Conservation (phyloP, 2,329 filamentous ascomycete genomes). For the Simplicillium aogashimaense region DNA sequence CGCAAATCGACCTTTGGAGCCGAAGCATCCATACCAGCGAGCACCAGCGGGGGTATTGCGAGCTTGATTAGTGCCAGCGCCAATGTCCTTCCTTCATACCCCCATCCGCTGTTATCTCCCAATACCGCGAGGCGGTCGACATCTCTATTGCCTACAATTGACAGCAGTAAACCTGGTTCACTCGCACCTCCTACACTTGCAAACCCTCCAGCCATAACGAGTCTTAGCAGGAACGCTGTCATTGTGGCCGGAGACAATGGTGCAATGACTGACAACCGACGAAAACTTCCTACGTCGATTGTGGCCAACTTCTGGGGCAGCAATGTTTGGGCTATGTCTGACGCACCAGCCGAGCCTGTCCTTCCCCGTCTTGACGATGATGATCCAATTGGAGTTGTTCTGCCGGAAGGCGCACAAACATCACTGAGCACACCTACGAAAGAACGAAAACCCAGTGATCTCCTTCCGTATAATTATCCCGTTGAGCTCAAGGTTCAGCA, state of each 20-base stretch:
- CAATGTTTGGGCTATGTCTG: constrained; percentile 54
- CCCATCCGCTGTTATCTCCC: constrained; percentile 18
- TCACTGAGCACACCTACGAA: constrained; percentile 18
- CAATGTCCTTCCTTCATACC: constrained; percentile 58
- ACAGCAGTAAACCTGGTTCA: constrained; percentile 42
- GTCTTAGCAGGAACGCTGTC: constrained; percentile 77
- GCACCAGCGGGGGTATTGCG: constrained; percentile 58
- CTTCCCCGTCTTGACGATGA: constrained; percentile 24
- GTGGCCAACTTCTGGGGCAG: constrained; percentile 94
- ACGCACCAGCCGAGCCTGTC: constrained; percentile 17
- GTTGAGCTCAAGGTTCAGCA: constrained; percentile 75
- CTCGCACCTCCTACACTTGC: constrained; percentile 77
- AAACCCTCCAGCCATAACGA: constrained; percentile 74
- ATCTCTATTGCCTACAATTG: constrained; percentile 26
- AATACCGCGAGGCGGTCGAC: constrained; percentile 16
- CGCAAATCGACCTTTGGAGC: constrained; percentile 60
- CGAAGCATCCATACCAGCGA: constrained; percentile 24
- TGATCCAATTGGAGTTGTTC: constrained; percentile 30
- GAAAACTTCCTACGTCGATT: constrained; percentile 71
- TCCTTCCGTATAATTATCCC: constrained; percentile 70
- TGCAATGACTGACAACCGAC: constrained; percentile 53
- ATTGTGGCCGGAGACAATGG: constrained; percentile 69
- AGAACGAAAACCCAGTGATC: constrained; percentile 31
- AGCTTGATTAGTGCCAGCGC: constrained; percentile 80
- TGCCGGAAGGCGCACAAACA: constrained; percentile 19